Evolutionary conservation across 768 basidiomycete species (phyloP).

Genomic region (Cubamyces lactineus): DNA sequence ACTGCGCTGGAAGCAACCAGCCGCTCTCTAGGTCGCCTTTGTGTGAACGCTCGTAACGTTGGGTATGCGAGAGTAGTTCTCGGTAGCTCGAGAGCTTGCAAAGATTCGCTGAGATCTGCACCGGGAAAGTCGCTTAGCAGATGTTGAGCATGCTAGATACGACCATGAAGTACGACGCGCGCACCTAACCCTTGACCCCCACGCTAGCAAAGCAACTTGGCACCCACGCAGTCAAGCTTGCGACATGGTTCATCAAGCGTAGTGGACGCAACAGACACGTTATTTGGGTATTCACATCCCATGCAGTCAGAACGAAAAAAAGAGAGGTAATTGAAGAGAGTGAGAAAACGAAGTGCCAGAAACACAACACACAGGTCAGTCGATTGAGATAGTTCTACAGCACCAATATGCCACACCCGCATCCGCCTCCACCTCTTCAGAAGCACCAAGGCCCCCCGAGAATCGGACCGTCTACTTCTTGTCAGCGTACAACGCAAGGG

Average conservation of each 20-base stretch:
- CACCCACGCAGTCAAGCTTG: neutral
- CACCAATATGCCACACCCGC: slow-evolving; percentile 15
- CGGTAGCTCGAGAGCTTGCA: too few relatives aligned
- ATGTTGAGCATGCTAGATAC: too few relatives aligned
- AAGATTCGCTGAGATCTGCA: too few relatives aligned
- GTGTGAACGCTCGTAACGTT: too few relatives aligned
- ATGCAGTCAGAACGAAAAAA: neutral
- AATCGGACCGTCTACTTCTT: slow-evolving; percentile 5
- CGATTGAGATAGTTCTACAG: slow-evolving; percentile 12
- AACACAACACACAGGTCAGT: slow-evolving; percentile 13
- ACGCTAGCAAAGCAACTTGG: neutral
- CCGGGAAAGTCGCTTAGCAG: too few relatives aligned
- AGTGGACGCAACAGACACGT: neutral
- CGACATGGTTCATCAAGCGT: neutral
- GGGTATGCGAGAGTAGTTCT: too few relatives aligned
- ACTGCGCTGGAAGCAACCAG: too few relatives aligned
- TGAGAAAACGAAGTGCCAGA: slow-evolving; percentile 3
- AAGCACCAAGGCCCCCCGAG: neutral
- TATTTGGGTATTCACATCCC: neutral
- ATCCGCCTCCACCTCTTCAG: neutral
- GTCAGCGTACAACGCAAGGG: slow-evolving; percentile 40
- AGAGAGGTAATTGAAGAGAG: too few relatives aligned
- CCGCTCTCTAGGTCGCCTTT: too few relatives aligned
- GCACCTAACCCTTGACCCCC: too few relatives aligned
- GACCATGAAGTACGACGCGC: too few relatives aligned